phyloP scores from a whole-genome alignment of 2,329 filamentous ascomycete species.

The Ceratocystis papillata region DNA sequence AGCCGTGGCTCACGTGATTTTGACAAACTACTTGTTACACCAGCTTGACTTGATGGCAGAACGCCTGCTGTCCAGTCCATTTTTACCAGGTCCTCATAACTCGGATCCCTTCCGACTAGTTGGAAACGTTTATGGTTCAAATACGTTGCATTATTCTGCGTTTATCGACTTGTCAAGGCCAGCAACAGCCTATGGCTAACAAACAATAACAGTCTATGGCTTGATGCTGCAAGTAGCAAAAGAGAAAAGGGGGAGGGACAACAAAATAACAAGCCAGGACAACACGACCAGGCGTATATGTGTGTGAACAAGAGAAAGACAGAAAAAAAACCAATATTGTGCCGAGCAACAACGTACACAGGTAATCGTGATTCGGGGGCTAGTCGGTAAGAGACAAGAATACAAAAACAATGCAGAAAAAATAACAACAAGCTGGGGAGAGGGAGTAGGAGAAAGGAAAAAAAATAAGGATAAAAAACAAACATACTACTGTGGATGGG shows the following conservation, averaged over 20 bases:
- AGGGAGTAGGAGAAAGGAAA: not conserved
- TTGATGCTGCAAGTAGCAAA: not conserved
- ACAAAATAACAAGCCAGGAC: constrained; percentile 8
- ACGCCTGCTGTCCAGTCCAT: too few relatives aligned
- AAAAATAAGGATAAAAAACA: constrained; percentile 9
- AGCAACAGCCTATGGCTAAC: not conserved
- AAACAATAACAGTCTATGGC: constrained; percentile 2
- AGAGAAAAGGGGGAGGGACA: not conserved
- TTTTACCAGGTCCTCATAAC: too few relatives aligned
- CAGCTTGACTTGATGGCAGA: too few relatives aligned
- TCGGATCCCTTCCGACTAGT: too few relatives aligned
- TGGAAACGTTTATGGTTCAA: too few relatives aligned
- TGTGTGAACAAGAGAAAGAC: not conserved
- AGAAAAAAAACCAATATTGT: not conserved
- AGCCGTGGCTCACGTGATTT: too few relatives aligned
- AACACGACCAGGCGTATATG: not conserved
- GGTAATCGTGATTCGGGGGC: not conserved
- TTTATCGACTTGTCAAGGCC: constrained; percentile 6
- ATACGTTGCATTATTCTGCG: not conserved
- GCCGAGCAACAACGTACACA: not conserved
- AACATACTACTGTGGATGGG: constrained; percentile 9
- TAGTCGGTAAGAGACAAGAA: not conserved
- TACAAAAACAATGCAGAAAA: constrained; percentile 12
- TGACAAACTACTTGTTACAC: too few relatives aligned
- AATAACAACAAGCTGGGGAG: constrained; percentile 3